Base-by-base conservation (phyloP, 352 stramenopile species). In the Phytophthora kernoviae region DNA sequence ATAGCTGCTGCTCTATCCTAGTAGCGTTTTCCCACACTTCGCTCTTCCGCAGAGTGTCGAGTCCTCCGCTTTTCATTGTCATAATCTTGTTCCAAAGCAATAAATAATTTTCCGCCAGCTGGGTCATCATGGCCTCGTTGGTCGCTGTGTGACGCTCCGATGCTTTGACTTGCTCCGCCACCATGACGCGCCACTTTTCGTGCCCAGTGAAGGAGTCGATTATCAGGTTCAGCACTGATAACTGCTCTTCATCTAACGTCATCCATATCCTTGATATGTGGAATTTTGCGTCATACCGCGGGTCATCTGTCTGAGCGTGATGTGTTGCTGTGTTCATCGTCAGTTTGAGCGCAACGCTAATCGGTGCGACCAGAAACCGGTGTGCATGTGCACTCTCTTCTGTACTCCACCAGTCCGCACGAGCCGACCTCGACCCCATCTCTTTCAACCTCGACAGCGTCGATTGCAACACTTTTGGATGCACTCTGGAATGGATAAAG, bases 251-350 rank as follows among this genome's bases (percentile, higher is more conserved):
- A 49, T 96, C 88, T 11, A 96, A 44, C 24, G 79, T 74, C 52
- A 84, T 74, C 30, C 77, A 78, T 48, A 96, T 66, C 54, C 86
- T 86, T 1, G 88, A 95, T 33, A 95, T 63, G 39, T 96, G 81
- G 53, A 96, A 93, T 17, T 64, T 62, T 0, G 88, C 88, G 18
- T 84, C 63, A 47, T 96, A 96, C 5, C 87, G 75, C 27, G 87
- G 84, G 14, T 93, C 84, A 10, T 87, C 62, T 9, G 82, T 94
- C 54, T 92, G 70, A 2, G 79, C 63, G 40, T 91, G 77, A 39
- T 91, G 74, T 2, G 80, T 54, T 11, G 85, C 85, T 22, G 86
- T 94, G 57, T 96, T 96, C 84, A 96, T 94, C 11, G 84, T 95
- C 39, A 96, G 62, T 66, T 96, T 96, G 26, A 96, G 69, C 12